Percentiles rank a stretch among this genome's conserved stretches.
phyloP scores from a whole-genome alignment of 441 rosid species.

The Populus hybrid region DNA sequence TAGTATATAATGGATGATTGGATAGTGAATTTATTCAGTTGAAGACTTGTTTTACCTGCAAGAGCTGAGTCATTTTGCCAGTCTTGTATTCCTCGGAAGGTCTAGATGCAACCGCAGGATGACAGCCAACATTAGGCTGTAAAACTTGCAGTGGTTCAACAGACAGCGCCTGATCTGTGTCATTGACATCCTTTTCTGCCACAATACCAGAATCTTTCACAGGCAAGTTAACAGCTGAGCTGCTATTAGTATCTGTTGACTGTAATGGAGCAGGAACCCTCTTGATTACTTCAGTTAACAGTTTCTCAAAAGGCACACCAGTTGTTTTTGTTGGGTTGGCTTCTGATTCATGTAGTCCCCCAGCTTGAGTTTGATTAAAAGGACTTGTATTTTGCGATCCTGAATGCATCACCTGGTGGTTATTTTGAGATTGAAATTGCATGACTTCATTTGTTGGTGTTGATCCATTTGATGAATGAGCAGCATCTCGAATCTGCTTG shows the following conservation, averaged over 20 bases:
- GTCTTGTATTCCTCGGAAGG: conserved; percentile 47
- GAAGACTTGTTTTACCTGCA: conserved; percentile 50
- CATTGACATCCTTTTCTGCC: conserved; percentile 29
- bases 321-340: conserved; percentile 26
- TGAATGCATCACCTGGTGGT: conserved; percentile 13
- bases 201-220: conserved; percentile 26
- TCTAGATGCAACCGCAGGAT: conserved; percentile 36
- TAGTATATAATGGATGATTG: conserved; percentile 7
- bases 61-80: conserved; percentile 78
- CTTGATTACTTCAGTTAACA: conserved; percentile 54
- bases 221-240: conserved; percentile 24
- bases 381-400: conserved; percentile 13
- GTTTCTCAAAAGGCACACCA: conserved; percentile 56
- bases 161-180: conserved; percentile 47
- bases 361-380: conserved; percentile 16
- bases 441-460: conserved; percentile 25
- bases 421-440: conserved; percentile 26
- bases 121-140: conserved; percentile 37
- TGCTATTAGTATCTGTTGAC: conserved; percentile 31
- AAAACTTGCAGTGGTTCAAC: conserved; percentile 65
- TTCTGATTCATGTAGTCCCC: conserved; percentile 26
- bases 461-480: conserved; percentile 29
- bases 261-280: conserved; percentile 39
- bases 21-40: not conserved
- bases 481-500: conserved; percentile 32